Conservation (phyloP, 2,329 filamentous ascomycete genomes). For the Pseudogymnoascus pannorum region DNA sequence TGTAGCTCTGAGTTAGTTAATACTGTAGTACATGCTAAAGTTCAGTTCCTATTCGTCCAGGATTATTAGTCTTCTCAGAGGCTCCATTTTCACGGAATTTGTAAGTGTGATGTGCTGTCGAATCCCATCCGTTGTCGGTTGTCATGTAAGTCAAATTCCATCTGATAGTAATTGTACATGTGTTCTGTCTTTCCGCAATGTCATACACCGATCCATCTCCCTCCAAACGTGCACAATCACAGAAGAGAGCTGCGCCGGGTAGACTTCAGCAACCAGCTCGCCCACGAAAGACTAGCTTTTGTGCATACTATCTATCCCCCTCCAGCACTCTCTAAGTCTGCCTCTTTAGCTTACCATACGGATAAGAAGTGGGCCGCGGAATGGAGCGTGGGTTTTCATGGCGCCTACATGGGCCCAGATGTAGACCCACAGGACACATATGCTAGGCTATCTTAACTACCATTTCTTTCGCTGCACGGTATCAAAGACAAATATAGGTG, state of each 20-base stretch:
- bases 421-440: neutral
- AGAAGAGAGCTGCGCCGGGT: neutral
- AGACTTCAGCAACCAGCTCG: too few relatives aligned
- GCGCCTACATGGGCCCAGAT: neutral
- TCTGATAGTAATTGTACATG: neutral
- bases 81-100: neutral
- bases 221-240: neutral
- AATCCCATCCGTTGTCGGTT: neutral
- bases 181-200: neutral
- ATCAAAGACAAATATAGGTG: neutral
- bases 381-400: neutral
- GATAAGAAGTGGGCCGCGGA: neutral
- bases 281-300: too few relatives aligned
- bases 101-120: neutral
- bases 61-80: neutral
- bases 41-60: neutral
- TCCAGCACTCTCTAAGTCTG: too few relatives aligned
- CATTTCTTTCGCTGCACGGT: neutral
- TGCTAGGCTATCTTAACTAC: neutral
- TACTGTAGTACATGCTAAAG: constrained; percentile 4
- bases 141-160: neutral
- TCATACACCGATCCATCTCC: neutral
- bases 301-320: too few relatives aligned
- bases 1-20: neutral
- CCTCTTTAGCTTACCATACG: too few relatives aligned